Percentiles rank a stretch among this genome's conserved stretches.
Conservation (phyloP, 2,329 filamentous ascomycete genomes). For the Fusarium falciforme region DNA sequence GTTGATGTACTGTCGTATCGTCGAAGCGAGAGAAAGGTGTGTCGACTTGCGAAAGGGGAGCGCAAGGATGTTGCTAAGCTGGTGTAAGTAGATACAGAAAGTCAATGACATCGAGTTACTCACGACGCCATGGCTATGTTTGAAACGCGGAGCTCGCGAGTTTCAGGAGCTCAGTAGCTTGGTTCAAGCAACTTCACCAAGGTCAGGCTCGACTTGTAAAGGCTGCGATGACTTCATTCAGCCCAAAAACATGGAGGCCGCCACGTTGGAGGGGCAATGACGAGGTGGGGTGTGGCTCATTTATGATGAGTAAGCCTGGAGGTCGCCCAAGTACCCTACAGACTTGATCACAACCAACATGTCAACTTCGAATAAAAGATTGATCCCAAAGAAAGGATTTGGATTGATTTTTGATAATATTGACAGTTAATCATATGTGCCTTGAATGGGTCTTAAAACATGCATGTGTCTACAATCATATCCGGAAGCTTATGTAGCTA, state of each 20-base stretch:
- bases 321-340: conserved; percentile 4
- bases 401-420: background rate
- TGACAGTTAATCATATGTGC: background rate
- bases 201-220: conserved; percentile 14
- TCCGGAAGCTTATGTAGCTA: background rate
- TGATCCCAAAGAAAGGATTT: background rate
- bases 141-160: conserved; percentile 11
- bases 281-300: conserved; percentile 18
- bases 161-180: conserved; percentile 3
- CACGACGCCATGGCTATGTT: conserved; percentile 45
- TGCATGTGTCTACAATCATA: background rate
- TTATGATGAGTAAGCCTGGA: background rate
- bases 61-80: conserved; percentile 71
- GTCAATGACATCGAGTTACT: background rate
- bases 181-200: conserved; percentile 3
- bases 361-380: too few relatives aligned
- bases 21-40: conserved; percentile 79
- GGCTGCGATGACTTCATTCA: conserved; percentile 42
- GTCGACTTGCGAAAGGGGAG: conserved; percentile 91
- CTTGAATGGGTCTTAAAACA: background rate
- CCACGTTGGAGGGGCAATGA: conserved; percentile 43
- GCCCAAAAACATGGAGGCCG: conserved; percentile 16
- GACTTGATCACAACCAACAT: background rate
- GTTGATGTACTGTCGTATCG: conserved; percentile 95
- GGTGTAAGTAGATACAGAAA: conserved; percentile 11